Percentiles rank a stretch among this genome's conserved stretches.
These are phyloP conservation scores for Coemansia sp. DNA, from an alignment of 371 early-diverging fungal genomes.

Conservation along the genomic window DNA sequence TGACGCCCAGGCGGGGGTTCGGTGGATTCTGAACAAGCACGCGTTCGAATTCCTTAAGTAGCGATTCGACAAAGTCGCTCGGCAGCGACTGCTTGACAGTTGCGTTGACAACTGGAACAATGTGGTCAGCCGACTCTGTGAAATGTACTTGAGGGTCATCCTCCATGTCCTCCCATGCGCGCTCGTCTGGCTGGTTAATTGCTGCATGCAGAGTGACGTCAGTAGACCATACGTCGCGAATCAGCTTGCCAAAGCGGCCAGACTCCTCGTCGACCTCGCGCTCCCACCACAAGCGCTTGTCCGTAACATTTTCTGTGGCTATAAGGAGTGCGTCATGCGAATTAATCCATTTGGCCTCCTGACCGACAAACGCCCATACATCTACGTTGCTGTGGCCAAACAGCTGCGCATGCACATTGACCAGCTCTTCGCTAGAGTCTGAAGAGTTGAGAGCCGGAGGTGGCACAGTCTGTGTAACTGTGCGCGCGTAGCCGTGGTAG, in stretches of 20 bases:
- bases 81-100: slow-evolving; percentile 12
- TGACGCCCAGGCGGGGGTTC: slow-evolving; percentile 46
- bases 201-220: not conserved
- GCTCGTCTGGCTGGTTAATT: not conserved
- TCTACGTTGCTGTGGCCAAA: slow-evolving; percentile 85
- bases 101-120: not conserved
- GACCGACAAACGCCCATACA: slow-evolving; percentile 63
- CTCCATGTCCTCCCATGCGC: slow-evolving; percentile 14
- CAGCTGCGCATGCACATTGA: slow-evolving; percentile 70
- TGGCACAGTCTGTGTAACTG: slow-evolving; percentile 58
- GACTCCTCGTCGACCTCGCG: slow-evolving; percentile 40
- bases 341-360: slow-evolving; percentile 21
- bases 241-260: slow-evolving; percentile 38
- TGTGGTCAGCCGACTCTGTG: not conserved
- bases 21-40: slow-evolving; percentile 13
- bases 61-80: slow-evolving; percentile 32
- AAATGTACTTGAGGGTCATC: slow-evolving; percentile 10
- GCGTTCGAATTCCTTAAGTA: slow-evolving; percentile 38
- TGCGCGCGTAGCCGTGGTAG: slow-evolving; percentile 59
- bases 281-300: slow-evolving; percentile 34
- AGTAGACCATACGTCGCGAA: slow-evolving; percentile 39
- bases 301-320: not conserved
- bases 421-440: slow-evolving; percentile 44
- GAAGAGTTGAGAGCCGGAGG: slow-evolving; percentile 37
- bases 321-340: slow-evolving; percentile 1